These are phyloP conservation scores for Musa acuminata DNA, from an alignment of 176 grass and related monocot genomes.

Conservation along the genomic window DNA sequence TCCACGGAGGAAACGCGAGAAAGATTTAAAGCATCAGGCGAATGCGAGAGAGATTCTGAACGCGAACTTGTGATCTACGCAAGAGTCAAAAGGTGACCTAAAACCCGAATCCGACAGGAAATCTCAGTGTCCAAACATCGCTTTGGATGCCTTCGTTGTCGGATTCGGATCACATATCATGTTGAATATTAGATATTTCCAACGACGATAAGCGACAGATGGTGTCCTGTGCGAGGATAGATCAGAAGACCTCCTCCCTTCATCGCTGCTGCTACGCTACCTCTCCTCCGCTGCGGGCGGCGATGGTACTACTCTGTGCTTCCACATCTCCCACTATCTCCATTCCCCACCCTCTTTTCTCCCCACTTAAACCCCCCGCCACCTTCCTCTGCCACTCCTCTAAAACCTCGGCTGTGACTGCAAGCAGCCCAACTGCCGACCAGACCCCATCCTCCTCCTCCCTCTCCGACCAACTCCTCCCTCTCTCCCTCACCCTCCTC, in stretches of 20 bases:
- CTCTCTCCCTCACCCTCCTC: constrained; percentile 59
- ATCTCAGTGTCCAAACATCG: no score
- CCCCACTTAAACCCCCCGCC: constrained; percentile 7
- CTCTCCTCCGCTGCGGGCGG: not conserved
- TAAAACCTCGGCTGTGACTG: not conserved
- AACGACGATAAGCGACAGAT: no score
- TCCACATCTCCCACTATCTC: constrained; percentile 35
- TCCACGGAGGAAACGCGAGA: not conserved
- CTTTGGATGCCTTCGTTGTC: no score
- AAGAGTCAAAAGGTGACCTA: no score
- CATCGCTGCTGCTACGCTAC: no score
- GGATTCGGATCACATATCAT: no score
- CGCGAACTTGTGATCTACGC: no score
- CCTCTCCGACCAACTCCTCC: constrained; percentile 65
- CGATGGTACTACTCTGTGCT: constrained; percentile 14
- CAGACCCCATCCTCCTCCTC: constrained; percentile 23
- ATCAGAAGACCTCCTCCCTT: no score
- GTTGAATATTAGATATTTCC: no score
- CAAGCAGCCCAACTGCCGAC: constrained; percentile 3
- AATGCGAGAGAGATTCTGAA: no score
- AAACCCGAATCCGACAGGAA: no score
- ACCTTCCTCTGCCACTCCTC: not conserved
- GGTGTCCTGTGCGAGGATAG: no score
- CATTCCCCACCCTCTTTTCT: constrained; percentile 22
- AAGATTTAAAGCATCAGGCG: not conserved